Evolutionary conservation across 2,329 filamentous ascomycete genomes (phyloP), one percentile per base, ranked within the genome.

Genomic region (Penicillium sp.): DNA sequence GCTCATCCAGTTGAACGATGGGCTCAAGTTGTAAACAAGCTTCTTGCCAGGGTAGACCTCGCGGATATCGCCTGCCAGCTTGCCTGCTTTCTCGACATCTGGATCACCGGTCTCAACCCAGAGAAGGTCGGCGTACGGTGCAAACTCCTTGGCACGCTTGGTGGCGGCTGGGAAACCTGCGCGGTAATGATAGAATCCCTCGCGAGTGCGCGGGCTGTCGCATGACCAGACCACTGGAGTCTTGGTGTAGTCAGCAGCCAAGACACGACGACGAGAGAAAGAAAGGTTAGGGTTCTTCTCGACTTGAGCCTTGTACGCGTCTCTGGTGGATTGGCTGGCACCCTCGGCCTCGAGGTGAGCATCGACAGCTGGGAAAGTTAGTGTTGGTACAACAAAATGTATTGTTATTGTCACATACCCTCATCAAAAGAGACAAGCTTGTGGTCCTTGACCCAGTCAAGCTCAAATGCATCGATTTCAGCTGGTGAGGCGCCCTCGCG

Each of bases 1-100:
- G 11, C 87, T 87, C 86, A 96, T 95, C 95, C 95, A 99, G 82
- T 99, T 98, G 84, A 99, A 99, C 9, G 91, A 96, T 1, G 95
- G 95, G 4, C 89, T 93, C 1, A 99, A 84, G 78, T 99, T 99
- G 80, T 99, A 99, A 0, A 98, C 93, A 24, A 99, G 84, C 35
- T 90, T 90, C 83, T 98, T 98, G 59, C 85, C 87, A 0, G 92
- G 91, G 67, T 85, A 81, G 3, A 78, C 80, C 0, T 79, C 76
- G 54, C 90, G 86, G 59, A 99, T 95, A 46, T 91, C 85, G 11
- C 84, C 83, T 13, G 90, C 90, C 51, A 99, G 91, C 50, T 83
- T 81, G 3, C 84, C 80, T 0, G 91, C 91, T 33, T 96, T 90
- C 50, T 85, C 76, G 11, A 98, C 91, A 64, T 87, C 88, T 22